phyloP scores from a whole-genome alignment of 495 filamentous ascomycete genomes.

The Penicilliopsis zonata region DNA sequence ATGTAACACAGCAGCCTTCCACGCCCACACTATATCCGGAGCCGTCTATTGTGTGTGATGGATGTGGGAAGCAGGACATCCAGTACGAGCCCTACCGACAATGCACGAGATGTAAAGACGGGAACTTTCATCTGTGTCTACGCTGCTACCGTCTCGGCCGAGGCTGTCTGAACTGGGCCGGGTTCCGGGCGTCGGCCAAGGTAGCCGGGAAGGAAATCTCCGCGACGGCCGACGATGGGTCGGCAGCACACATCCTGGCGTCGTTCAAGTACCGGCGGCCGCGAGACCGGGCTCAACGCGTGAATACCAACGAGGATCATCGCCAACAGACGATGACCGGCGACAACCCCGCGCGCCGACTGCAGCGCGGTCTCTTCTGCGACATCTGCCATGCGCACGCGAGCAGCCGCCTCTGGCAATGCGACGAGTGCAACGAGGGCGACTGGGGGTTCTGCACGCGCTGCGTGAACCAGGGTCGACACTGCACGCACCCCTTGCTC shows the following conservation, averaged over 20 bases:
- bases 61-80: conserved; percentile 53
- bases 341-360: conserved; percentile 49
- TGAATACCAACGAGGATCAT: conserved; percentile 14
- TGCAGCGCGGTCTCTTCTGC: conserved; percentile 80
- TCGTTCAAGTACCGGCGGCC: conserved; percentile 58
- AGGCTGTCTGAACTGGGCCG: conserved; percentile 70
- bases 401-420: conserved; percentile 76
- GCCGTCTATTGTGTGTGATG: conserved; percentile 58
- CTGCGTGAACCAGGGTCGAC: conserved; percentile 66
- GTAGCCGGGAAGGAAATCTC: conserved; percentile 35
- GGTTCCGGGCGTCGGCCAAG: conserved; percentile 56
- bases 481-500: conserved; percentile 67
- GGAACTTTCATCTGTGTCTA: conserved; percentile 63
- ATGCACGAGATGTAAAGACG: conserved; percentile 56
- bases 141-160: conserved; percentile 61
- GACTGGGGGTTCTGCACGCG: conserved; percentile 84
- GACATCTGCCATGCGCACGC: conserved; percentile 55
- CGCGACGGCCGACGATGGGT: conserved; percentile 18
- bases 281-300: conserved; percentile 14
- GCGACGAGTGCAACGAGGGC: conserved; percentile 70
- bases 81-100: conserved; percentile 75
- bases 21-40: conserved; percentile 45
- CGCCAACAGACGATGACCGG: conserved; percentile 40
- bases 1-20: conserved; percentile 8
- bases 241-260: conserved; percentile 52